A percentile compares a stretch with the other conserved stretches of the same genome.
phyloP scores from a whole-genome alignment of 164 flowering plant genomes.

The Stephania yunnanensis region DNA sequence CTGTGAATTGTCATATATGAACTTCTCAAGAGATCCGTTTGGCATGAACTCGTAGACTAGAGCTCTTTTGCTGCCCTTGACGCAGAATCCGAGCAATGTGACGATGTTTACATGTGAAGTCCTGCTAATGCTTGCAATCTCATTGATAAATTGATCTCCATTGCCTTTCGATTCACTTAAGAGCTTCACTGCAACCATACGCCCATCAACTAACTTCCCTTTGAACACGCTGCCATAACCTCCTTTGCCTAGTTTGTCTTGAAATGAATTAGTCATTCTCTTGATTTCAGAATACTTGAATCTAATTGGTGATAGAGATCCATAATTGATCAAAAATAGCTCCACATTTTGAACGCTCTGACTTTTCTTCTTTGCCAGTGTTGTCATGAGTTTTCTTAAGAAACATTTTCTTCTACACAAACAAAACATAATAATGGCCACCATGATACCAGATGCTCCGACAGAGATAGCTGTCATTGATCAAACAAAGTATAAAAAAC shows the following conservation, averaged over 20 bases:
- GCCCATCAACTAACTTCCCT: conserved; percentile 28
- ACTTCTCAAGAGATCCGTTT: conserved; percentile 37
- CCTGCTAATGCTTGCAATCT: conserved; percentile 27
- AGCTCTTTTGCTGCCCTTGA: conserved; percentile 25
- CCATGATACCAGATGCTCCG: too few species aligned
- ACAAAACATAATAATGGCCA: too few species aligned
- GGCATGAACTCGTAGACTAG: conserved; percentile 35
- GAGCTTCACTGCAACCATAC: conserved; percentile 33
- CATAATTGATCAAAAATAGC: not conserved
- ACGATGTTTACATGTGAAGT: conserved; percentile 35
- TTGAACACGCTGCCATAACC: conserved; percentile 42
- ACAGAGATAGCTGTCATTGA: too few species aligned
- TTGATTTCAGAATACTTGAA: conserved; percentile 25
- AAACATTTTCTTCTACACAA: too few species aligned
- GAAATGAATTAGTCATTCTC: conserved; percentile 30
- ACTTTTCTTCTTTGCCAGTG: not conserved
- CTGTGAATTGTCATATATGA: conserved; percentile 17
- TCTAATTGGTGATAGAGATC: conserved; percentile 15
- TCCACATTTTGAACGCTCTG: not conserved
- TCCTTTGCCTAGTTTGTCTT: conserved; percentile 35
- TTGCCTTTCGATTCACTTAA: conserved; percentile 24
- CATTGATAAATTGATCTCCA: conserved; percentile 29
- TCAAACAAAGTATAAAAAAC: too few species aligned
- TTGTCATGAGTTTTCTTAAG: too few species aligned
- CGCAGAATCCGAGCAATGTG: conserved; percentile 25